These are phyloP conservation scores for Akanthomyces lecanii DNA, from an alignment of 2,329 filamentous ascomycete genomes.

Conservation along the genomic window DNA sequence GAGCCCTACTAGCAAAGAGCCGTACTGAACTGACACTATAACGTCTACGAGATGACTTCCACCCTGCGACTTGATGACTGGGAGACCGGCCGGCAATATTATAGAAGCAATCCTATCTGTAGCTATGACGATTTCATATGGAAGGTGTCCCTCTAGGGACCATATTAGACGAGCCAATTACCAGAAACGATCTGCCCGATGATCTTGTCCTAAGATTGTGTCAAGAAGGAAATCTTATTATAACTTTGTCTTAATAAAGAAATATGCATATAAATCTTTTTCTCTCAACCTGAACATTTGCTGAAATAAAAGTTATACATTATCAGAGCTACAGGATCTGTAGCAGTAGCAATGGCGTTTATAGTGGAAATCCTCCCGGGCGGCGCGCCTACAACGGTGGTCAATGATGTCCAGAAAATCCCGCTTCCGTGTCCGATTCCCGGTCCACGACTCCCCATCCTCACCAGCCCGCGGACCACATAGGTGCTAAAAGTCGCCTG, in stretches of 20 bases:
- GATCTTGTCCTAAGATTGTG: not conserved
- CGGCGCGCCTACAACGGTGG: no score
- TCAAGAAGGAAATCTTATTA: no score
- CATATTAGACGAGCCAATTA: conserved; percentile 5
- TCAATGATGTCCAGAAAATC: not conserved
- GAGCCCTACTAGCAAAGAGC: conserved; percentile 18
- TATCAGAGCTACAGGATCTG: no score
- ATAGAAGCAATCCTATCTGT: conserved; percentile 17
- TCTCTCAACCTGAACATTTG: no score
- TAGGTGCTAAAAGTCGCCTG: not conserved
- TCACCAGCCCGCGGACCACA: not conserved
- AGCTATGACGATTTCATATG: conserved; percentile 22
- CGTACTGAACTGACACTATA: conserved; percentile 28
- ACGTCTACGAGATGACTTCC: conserved; percentile 9
- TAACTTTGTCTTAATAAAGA: no score
- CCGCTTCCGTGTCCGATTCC: conserved; percentile 10
- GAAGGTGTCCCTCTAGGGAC: conserved; percentile 23
- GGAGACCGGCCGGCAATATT: conserved; percentile 19
- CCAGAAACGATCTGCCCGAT: not conserved
- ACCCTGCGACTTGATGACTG: conserved; percentile 20
- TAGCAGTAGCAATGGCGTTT: no score
- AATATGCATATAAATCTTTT: no score
- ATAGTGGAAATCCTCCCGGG: no score
- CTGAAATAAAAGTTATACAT: no score
- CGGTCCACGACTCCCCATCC: not conserved